A percentile compares a stretch with the other conserved stretches of the same genome.
phyloP scores from a whole-genome alignment of 148 eudicot genomes.

The Fagopyrum tataricum region DNA sequence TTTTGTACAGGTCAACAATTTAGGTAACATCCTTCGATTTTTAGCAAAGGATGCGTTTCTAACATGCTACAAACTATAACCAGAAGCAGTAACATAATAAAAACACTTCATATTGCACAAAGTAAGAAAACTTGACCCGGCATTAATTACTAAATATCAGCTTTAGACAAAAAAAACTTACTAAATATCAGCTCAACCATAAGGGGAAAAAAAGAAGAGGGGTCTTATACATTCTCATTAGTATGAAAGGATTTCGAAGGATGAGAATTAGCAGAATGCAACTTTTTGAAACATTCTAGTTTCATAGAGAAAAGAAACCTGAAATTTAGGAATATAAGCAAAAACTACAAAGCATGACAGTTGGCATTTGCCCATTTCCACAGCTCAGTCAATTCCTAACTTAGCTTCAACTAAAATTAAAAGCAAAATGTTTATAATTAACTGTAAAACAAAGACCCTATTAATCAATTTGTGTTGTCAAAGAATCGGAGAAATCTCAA shows the following conservation, averaged over 20 bases:
- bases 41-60: neutral
- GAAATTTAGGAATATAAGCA: neutral
- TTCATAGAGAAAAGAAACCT: neutral
- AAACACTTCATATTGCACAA: neutral
- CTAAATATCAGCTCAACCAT: neutral
- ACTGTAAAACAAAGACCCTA: neutral
- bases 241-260: neutral
- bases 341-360: neutral
- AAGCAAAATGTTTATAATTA: neutral
- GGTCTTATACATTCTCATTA: neutral
- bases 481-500: neutral
- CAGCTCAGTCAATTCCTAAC: no score
- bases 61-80: neutral
- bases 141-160: neutral
- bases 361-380: neutral
- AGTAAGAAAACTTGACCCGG: neutral
- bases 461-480: neutral
- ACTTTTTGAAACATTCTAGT: neutral
- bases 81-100: neutral
- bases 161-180: no score
- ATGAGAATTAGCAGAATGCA: neutral
- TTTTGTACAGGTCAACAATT: neutral
- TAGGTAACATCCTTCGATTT: neutral
- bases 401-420: neutral
- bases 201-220: neutral